Evolutionary conservation across 345 rosid genomes (phyloP).

Genomic region (Diplotaxis tenuifolia): DNA sequence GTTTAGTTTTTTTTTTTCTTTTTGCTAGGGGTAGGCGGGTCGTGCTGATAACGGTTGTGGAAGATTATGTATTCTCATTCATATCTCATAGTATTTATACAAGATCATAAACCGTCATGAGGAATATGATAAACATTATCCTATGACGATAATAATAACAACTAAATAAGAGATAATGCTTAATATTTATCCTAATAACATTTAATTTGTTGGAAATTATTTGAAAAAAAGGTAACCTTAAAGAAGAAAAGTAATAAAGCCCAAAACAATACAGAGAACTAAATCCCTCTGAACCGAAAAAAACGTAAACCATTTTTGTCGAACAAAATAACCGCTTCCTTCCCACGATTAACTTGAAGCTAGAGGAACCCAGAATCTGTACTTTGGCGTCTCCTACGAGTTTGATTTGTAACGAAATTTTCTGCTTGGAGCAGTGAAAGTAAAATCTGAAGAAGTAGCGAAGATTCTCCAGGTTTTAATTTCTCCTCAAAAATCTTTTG

Average conservation of each 20-base stretch:
- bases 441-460: constrained; percentile 8
- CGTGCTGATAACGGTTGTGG: no score
- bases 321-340: neutral
- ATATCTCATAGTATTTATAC: no score
- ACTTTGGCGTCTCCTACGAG: neutral
- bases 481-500: neutral
- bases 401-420: neutral
- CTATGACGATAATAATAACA: no score
- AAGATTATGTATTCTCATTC: no score
- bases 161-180: no score
- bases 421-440: constrained; percentile 1
- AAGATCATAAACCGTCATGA: no score
- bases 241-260: neutral
- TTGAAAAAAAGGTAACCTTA: no score
- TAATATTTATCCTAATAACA: no score
- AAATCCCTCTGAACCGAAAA: neutral
- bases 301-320: neutral
- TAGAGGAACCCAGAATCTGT: neutral
- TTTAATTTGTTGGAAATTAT: no score
- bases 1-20: no score
- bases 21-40: no score
- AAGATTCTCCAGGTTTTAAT: constrained; percentile 17
- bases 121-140: no score
- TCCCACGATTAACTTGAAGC: neutral
- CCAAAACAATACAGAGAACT: neutral